Base-by-base conservation (phyloP, 305 asterid genomes). In the Fraxinus sp. region DNA sequence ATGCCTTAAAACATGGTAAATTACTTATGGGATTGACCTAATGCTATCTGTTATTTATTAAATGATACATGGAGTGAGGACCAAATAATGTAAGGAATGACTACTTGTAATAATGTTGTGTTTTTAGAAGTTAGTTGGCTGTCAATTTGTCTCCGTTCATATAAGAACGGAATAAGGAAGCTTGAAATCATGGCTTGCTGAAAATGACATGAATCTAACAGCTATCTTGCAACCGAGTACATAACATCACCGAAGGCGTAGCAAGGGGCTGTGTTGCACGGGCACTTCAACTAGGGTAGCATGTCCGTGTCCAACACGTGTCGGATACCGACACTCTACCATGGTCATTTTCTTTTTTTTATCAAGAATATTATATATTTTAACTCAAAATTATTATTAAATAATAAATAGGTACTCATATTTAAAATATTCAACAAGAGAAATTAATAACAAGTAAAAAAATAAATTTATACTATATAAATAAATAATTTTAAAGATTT, bases 161-260 rank as follows among this genome's bases (percentile, higher is more conserved):
- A 6, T 10, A 44, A 44, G 55, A 44, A 44, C 13, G 55, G 55
- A 44, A 44, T 44, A 44, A 44, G 76, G 79, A 72, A 74, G 32
- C 79, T 79, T 55, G 74, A 30, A 76, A 80, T 83, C 89, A 83
- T 59, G 59, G 77, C 85, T 84, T 84, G 82, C 84, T 83, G 88
- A 92, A 89, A 82, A 89, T 79, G 83, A 92, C 97, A 80, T 91
- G 92, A 80, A 94, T 80, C 98, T 97, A 94, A 70, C 90, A 91
- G 94, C 98, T 94, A 80, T 35, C 80, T 77, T 77, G 82, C 74
- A 78, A 32, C 20, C 70, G 26, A 36, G 80, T 41, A 76, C 44
- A 30, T 7, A 83, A 41, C 74, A 82, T 18, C 78, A 66, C 62
- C 14, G 84, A 77, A 44, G 35, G 20, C 7, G 2, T 30, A 2